These are phyloP conservation scores for Incumbomyces delicatus DNA, from an alignment of 2,329 filamentous ascomycete species.

Conservation along the genomic window DNA sequence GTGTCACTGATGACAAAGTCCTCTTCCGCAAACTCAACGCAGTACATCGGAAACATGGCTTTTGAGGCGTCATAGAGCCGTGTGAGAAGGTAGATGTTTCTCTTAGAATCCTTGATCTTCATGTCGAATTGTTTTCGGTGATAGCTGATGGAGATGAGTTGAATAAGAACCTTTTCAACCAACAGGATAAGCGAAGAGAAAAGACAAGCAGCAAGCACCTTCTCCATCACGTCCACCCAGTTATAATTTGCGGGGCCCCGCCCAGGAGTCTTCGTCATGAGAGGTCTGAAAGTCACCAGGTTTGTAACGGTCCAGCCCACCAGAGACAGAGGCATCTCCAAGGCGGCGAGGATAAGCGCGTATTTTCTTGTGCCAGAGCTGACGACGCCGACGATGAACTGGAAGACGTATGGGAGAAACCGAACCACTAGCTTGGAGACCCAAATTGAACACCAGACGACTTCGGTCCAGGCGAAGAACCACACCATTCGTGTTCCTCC, in stretches of 20 bases:
- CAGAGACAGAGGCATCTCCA: constrained; percentile 53
- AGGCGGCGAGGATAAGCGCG: constrained; percentile 45
- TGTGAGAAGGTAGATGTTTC: constrained; percentile 68
- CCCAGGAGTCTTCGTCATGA: constrained; percentile 36
- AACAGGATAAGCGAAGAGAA: constrained; percentile 49
- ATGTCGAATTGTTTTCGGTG: constrained; percentile 57
- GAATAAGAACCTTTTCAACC: constrained; percentile 50
- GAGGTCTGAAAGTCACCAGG: constrained; percentile 48
- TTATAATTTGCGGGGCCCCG: constrained; percentile 24
- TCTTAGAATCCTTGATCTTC: constrained; percentile 81
- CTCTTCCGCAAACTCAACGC: constrained; percentile 79
- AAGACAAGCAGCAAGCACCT: constrained; percentile 49
- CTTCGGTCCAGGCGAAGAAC: constrained; percentile 57
- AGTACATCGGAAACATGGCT: constrained; percentile 83
- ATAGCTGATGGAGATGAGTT: constrained; percentile 59
- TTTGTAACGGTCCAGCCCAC: constrained; percentile 52
- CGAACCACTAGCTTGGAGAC: constrained; percentile 50
- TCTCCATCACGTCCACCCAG: constrained; percentile 48
- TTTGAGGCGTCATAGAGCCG: constrained; percentile 85
- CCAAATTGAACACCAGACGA: constrained; percentile 57
- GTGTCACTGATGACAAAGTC: constrained; percentile 86
- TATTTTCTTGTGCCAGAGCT: constrained; percentile 57
- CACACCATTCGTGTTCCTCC: constrained; percentile 48
- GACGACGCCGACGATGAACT: constrained; percentile 52
- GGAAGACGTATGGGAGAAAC: constrained; percentile 50